phyloP scores from a whole-genome alignment of 345 rosid genomes.

The Acer saccharum region DNA sequence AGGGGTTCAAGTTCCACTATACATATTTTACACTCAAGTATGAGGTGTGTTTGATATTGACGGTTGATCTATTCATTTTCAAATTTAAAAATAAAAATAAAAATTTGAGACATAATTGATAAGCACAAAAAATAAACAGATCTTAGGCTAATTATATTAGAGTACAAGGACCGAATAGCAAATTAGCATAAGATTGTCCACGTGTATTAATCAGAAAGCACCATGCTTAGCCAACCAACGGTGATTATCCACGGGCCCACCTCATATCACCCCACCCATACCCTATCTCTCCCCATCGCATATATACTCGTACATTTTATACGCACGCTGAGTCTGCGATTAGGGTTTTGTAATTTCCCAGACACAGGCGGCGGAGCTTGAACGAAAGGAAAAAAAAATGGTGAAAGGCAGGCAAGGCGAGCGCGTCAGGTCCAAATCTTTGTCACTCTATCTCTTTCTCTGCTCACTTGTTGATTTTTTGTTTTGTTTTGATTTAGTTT shows the following conservation, averaged over 20 bases:
- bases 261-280: neutral
- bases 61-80: too few relatives aligned
- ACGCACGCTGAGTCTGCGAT: constrained; percentile 4
- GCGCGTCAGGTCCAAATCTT: constrained; percentile 44
- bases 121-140: too few relatives aligned
- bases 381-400: constrained; percentile 33
- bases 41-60: too few relatives aligned
- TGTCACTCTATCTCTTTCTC: neutral
- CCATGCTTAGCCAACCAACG: neutral
- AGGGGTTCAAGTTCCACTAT: too few relatives aligned
- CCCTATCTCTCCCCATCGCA: neutral
- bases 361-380: neutral
- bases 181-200: neutral
- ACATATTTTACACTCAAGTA: too few relatives aligned
- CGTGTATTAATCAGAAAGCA: neutral
- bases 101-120: too few relatives aligned
- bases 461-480: neutral
- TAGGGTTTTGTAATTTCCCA: constrained; percentile 12
- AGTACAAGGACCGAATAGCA: too few relatives aligned
- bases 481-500: neutral
- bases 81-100: too few relatives aligned
- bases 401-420: constrained; percentile 84
- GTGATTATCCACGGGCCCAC: neutral
- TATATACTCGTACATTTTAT: neutral
- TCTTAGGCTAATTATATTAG: too few relatives aligned